phyloP scores from a whole-genome alignment of 108 stramenopile species.

The Nitzschia putrida region DNA sequence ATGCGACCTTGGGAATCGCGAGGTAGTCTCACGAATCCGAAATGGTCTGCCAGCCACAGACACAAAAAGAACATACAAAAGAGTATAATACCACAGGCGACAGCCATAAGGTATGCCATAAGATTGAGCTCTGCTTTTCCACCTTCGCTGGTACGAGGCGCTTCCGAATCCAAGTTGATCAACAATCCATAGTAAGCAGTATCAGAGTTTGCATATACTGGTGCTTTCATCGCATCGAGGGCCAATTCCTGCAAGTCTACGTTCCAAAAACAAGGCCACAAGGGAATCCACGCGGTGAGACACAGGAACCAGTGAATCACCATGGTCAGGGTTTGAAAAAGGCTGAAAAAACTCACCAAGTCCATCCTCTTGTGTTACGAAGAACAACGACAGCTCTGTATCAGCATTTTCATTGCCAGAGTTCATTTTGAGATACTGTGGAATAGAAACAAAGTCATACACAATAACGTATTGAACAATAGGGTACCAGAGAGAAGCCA shows the following conservation, averaged over 20 bases:
- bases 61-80: too few relatives aligned
- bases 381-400: slow-evolving; percentile 26
- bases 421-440: slow-evolving; percentile 36
- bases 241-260: neutral
- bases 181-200: neutral
- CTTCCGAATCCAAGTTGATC: too few relatives aligned
- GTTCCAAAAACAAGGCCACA: neutral
- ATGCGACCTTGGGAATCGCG: too few relatives aligned
- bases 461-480: slow-evolving; percentile 33
- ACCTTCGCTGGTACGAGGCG: too few relatives aligned
- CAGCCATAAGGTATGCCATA: too few relatives aligned
- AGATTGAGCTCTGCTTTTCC: too few relatives aligned
- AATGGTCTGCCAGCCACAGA: too few relatives aligned
- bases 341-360: slow-evolving; percentile 21
- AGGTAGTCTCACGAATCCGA: too few relatives aligned
- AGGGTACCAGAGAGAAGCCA: slow-evolving; percentile 27
- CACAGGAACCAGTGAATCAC: neutral
- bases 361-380: slow-evolving; percentile 37
- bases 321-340: neutral
- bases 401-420: neutral
- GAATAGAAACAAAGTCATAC: slow-evolving; percentile 23
- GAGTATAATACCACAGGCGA: too few relatives aligned
- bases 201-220: neutral
- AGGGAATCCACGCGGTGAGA: neutral
- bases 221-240: neutral